phyloP scores from a whole-genome alignment of 257 asterid species.

The Scutellaria barbata region DNA sequence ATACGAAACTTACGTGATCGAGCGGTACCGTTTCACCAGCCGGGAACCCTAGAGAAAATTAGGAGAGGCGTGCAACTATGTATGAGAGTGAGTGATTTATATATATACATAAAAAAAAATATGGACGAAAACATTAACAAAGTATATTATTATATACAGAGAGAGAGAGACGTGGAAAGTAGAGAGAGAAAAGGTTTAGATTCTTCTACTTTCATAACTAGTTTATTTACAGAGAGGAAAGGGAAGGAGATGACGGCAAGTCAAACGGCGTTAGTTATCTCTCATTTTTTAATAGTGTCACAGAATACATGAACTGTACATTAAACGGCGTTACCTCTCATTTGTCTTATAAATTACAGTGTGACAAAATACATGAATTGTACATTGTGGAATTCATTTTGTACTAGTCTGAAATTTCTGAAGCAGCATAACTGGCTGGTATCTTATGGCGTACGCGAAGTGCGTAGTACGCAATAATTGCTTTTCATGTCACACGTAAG shows the following conservation, averaged over 20 bases:
- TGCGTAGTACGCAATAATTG: slow-evolving; percentile 47
- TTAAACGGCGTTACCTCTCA: no score
- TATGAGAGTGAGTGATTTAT: slow-evolving; percentile 20
- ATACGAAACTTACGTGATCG: slow-evolving; percentile 35
- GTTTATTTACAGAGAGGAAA: slow-evolving; percentile 2
- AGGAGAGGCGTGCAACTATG: slow-evolving; percentile 36
- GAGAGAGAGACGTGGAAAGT: slow-evolving; percentile 35
- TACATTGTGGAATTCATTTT: no score
- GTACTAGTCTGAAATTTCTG: background rate
- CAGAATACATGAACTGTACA: no score
- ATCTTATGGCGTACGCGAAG: slow-evolving; percentile 56
- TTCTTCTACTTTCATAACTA: slow-evolving; percentile 36
- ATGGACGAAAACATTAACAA: slow-evolving; percentile 9
- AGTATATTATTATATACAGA: slow-evolving; percentile 5
- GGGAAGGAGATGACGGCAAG: slow-evolving; percentile 42
- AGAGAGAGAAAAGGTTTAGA: slow-evolving; percentile 44
- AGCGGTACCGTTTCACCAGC: slow-evolving; percentile 28
- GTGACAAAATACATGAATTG: no score
- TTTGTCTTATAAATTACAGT: no score
- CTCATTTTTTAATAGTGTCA: no score
- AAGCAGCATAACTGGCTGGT: background rate
- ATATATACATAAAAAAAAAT: slow-evolving; percentile 1
- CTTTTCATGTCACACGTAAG: slow-evolving; percentile 32
- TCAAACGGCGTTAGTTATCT: slow-evolving; percentile 42
- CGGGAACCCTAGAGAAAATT: slow-evolving; percentile 37